Evolutionary conservation across 352 stramenopile genomes (phyloP), one percentile per base, ranked within the genome.

Genomic region (Phytopythium cucurbitacearum): DNA sequence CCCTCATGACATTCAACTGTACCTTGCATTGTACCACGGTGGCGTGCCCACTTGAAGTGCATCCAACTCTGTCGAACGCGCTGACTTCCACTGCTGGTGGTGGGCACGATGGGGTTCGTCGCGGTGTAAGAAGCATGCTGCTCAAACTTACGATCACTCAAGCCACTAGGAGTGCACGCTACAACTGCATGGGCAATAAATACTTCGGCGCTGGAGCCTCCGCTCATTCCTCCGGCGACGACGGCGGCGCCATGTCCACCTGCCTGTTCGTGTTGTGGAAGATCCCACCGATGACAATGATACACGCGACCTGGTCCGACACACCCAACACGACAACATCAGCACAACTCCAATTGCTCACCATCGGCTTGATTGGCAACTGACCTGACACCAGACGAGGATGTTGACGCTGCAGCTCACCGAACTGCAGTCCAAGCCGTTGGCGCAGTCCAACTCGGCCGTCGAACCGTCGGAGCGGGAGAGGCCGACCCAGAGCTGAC

Each of bases 191-290:
- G 21, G 21, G 1, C 21, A 28, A 28, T 28, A 28, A 28, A 28
- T 28, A 28, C 21, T 28, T 28, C 21, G 21, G 21, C 21, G 21
- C 21, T 28, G 21, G 21, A 28, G 21, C 21, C 21, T 28, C 21
- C 21, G 21, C 21, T 28, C 21, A 28, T 28, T 28, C 21, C 21
- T 28, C 21, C 21, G 21, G 21, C 21, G 15, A n/a, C 15, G 41
- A 8, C 41, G 41, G 15, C 1, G 41, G 34, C 16, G 41, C 41
- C 3, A 21, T 13, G 41, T 21, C 15, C 40, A 59, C 56, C 32
- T 67, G 72, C 63, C 71, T 76, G 33, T 64, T 52, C 10, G 68
- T 72, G 49, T 72, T 67, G 48, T 60, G 63, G 51, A 76, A 76
- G 3, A 64, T 69, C 67, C 67, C 72, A 3, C 69, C 52, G 48